These are phyloP conservation scores for Apiotrichum siamense DNA, from an alignment of 1,284 basidiomycete species.

Conservation along the genomic window DNA sequence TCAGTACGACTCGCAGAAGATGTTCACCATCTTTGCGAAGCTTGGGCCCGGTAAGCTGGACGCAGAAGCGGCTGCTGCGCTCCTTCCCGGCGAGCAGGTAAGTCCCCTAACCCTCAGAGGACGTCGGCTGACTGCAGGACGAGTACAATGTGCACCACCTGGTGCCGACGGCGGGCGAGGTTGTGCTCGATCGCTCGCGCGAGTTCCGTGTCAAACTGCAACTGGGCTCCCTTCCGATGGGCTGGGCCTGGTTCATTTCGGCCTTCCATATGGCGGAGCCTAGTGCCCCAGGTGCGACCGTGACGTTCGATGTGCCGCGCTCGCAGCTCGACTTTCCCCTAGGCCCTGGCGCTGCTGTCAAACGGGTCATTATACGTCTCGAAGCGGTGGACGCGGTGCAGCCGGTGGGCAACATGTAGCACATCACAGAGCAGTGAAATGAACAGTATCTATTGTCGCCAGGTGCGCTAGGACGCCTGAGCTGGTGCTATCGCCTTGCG, in stretches of 20 bases:
- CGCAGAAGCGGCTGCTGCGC: neutral
- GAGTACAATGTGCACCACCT: constrained; percentile 25
- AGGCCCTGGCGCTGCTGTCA: constrained; percentile 60
- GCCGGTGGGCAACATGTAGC: too few relatives aligned
- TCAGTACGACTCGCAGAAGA: constrained; percentile 2
- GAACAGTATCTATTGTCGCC: too few relatives aligned
- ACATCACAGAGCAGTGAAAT: too few relatives aligned
- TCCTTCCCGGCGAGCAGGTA: constrained; percentile 10
- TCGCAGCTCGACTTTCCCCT: constrained; percentile 67
- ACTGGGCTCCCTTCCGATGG: constrained; percentile 67
- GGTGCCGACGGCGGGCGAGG: constrained; percentile 14
- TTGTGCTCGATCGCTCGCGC: constrained; percentile 61
- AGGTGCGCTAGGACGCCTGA: too few relatives aligned
- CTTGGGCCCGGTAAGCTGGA: neutral
- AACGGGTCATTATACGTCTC: constrained; percentile 52
- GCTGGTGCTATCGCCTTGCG: too few relatives aligned
- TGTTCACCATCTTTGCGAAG: neutral
- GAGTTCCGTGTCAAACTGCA: constrained; percentile 74
- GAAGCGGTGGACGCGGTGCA: constrained; percentile 4
- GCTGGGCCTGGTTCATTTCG: constrained; percentile 78
- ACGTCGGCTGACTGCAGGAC: constrained; percentile 38
- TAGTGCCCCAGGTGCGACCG: neutral
- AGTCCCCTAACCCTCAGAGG: neutral
- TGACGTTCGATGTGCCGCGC: constrained; percentile 5
- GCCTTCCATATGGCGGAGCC: constrained; percentile 65